Conservation (phyloP, 306 rosid genomes). For the Senna siamea region DNA sequence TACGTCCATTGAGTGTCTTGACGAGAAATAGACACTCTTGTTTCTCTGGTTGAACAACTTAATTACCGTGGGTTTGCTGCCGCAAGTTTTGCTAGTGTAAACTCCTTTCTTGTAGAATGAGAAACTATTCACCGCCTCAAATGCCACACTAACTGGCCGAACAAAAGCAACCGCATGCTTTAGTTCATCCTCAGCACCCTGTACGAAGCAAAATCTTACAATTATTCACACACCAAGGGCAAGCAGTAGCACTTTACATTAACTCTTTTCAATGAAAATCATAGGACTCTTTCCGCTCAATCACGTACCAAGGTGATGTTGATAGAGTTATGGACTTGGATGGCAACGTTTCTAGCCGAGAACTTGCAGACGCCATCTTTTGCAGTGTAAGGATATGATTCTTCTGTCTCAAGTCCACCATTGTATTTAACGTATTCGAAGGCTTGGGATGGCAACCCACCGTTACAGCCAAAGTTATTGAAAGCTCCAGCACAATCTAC, state of each 20-base stretch:
- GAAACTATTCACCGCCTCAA: conserved; percentile 63
- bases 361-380: conserved; percentile 64
- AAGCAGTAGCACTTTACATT: not conserved
- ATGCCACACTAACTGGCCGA: conserved; percentile 94
- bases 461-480: conserved; percentile 86
- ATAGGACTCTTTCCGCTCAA: conserved; percentile 9
- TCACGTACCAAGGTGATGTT: conserved; percentile 76
- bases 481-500: conserved; percentile 92
- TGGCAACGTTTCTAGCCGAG: conserved; percentile 64
- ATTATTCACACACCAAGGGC: conserved; percentile 11
- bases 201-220: conserved; percentile 36
- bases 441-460: conserved; percentile 98
- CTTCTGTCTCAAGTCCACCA: conserved; percentile 91
- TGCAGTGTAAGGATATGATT: conserved; percentile 81
- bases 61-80: conserved; percentile 67
- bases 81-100: conserved; percentile 74
- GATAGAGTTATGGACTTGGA: conserved; percentile 65
- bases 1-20: too few relatives aligned
- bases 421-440: conserved; percentile 89
- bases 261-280: not conserved
- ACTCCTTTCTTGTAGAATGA: conserved; percentile 75
- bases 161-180: conserved; percentile 87
- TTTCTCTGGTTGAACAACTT: too few relatives aligned
- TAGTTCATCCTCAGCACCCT: conserved; percentile 93
- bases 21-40: too few relatives aligned